Evolutionary conservation across 768 basidiomycete genomes (phyloP).

Genomic region (Crepidotus variabilis): DNA sequence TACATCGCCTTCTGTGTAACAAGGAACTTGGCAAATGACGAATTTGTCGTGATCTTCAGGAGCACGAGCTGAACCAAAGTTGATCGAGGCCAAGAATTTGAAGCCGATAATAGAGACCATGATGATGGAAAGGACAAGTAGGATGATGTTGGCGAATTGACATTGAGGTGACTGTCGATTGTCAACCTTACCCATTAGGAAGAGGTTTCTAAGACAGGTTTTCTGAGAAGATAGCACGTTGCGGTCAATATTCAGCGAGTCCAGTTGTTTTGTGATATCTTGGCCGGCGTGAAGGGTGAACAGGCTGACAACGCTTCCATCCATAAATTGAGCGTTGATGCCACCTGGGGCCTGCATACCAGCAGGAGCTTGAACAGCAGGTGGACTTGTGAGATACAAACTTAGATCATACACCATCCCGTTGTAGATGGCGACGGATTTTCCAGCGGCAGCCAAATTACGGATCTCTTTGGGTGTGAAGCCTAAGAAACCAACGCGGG

Average conservation of each 20-base stretch:
- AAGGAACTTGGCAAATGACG: slow-evolving; percentile 96
- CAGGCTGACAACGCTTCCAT: slow-evolving; percentile 59
- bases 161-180: slow-evolving; percentile 91
- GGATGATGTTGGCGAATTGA: slow-evolving; percentile 85
- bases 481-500: slow-evolving; percentile 86
- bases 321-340: slow-evolving; percentile 64
- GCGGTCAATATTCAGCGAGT: slow-evolving; percentile 57
- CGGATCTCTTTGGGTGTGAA: slow-evolving; percentile 73
- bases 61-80: slow-evolving; percentile 73
- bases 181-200: slow-evolving; percentile 89
- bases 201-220: slow-evolving; percentile 89
- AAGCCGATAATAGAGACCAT: slow-evolving; percentile 96
- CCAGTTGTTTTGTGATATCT: slow-evolving; percentile 77
- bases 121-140: slow-evolving; percentile 82
- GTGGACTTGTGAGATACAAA: slow-evolving; percentile 69
- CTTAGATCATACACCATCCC: slow-evolving; percentile 86
- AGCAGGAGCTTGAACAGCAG: slow-evolving; percentile 46
- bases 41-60: slow-evolving; percentile 97
- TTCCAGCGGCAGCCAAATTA: slow-evolving; percentile 59
- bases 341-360: slow-evolving; percentile 39
- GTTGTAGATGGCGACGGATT: slow-evolving; percentile 82
- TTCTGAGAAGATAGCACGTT: slow-evolving; percentile 68
- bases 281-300: slow-evolving; percentile 73
- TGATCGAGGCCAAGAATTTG: slow-evolving; percentile 91
- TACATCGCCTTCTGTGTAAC: slow-evolving; percentile 93